Conservation (phyloP, 768 basidiomycete species). For the Mycena chlorophos region DNA sequence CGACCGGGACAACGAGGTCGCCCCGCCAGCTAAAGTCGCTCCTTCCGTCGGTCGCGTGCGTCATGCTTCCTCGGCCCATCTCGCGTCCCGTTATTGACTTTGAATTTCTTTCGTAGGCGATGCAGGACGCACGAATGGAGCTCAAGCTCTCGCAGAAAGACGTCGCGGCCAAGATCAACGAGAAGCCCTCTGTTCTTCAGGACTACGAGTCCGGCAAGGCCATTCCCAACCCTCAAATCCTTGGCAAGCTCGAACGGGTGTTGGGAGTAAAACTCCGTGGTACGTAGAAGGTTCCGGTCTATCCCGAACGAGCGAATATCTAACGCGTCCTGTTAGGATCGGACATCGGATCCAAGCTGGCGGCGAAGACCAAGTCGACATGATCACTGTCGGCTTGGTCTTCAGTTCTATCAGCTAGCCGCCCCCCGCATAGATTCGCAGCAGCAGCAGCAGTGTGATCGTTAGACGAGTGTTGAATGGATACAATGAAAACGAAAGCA, state of each 20-base stretch:
- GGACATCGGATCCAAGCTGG: conserved; percentile 87
- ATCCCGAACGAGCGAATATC: conserved; percentile 3
- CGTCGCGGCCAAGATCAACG: conserved; percentile 88
- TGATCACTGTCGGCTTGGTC: background rate
- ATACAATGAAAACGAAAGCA: background rate
- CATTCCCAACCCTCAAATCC: conserved; percentile 82
- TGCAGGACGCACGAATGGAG: conserved; percentile 77
- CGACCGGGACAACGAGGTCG: conserved; percentile 93
- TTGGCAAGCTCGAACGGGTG: conserved; percentile 83
- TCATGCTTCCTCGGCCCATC: conserved; percentile 14
- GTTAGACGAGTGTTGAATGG: background rate
- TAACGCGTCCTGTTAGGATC: conserved; percentile 43
- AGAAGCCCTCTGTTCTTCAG: conserved; percentile 84
- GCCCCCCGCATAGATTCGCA: no score
- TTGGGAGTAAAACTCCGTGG: conserved; percentile 90
- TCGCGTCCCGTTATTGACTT: conserved; percentile 6
- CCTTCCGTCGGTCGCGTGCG: conserved; percentile 72
- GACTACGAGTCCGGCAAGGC: conserved; percentile 90
- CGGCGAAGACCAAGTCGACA: conserved; percentile 49
- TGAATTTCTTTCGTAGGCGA: conserved; percentile 60
- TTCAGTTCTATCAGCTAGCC: no score
- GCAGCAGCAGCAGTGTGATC: no score
- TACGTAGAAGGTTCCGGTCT: conserved; percentile 36
- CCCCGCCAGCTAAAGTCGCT: conserved; percentile 81
- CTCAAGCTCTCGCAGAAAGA: conserved; percentile 88